phyloP scores from a whole-genome alignment of 2,329 filamentous ascomycete genomes.

The Alternaria longipes region DNA sequence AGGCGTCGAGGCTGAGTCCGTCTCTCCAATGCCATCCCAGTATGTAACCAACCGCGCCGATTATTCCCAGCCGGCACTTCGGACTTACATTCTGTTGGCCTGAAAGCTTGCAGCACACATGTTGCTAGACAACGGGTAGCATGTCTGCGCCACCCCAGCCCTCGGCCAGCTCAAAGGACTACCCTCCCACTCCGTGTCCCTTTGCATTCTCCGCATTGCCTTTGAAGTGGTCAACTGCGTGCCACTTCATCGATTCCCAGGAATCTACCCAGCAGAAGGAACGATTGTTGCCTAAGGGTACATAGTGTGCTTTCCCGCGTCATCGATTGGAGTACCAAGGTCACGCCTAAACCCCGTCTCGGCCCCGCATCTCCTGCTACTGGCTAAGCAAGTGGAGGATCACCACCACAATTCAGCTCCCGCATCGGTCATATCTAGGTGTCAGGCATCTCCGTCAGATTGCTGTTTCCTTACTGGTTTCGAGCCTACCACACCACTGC shows the following conservation, averaged over 20 bases:
- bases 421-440: constrained; percentile 17
- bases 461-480: constrained; percentile 13
- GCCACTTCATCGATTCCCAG: background rate
- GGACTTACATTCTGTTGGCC: constrained; percentile 31
- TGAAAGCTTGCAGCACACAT: constrained; percentile 29
- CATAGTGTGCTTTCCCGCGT: constrained; percentile 25
- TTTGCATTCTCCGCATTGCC: constrained; percentile 5
- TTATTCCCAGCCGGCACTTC: constrained; percentile 25
- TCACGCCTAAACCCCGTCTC: constrained; percentile 32
- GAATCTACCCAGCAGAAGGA: background rate
- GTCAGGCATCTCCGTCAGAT: constrained; percentile 17
- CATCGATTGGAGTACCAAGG: constrained; percentile 31
- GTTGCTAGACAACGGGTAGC: constrained; percentile 23
- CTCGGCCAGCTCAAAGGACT: constrained; percentile 10
- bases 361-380: constrained; percentile 43
- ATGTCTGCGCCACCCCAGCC: constrained; percentile 34
- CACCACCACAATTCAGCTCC: constrained; percentile 27
- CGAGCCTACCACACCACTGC: constrained; percentile 27
- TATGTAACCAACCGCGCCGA: constrained; percentile 30
- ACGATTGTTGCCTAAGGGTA: background rate
- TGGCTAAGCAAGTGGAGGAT: constrained; percentile 28
- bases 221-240: background rate
- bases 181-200: constrained; percentile 9
- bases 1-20: constrained; percentile 34
- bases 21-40: constrained; percentile 21